phyloP scores from a whole-genome alignment of 225 moss, liverwort and hornwort species.

The Climacium dendroides region DNA sequence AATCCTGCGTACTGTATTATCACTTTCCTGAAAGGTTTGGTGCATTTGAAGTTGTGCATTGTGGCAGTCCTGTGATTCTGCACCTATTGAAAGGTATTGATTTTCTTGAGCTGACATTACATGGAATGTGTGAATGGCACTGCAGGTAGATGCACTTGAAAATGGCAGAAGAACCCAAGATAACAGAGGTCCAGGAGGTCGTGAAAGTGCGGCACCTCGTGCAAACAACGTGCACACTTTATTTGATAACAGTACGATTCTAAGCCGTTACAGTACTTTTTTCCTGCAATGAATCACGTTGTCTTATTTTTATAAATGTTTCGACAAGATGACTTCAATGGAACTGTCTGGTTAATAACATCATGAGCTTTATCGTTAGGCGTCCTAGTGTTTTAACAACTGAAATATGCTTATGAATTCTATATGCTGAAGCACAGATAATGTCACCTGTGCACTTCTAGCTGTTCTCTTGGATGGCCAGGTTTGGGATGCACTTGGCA shows the following conservation, averaged over 20 bases:
- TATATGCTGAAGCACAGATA: not conserved
- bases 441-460: not conserved
- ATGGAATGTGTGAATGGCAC: not conserved
- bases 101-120: not conserved
- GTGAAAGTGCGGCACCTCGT: not conserved
- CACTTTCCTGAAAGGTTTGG: not conserved
- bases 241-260: slow-evolving; percentile 10
- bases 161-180: not conserved
- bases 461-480: not conserved
- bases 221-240: slow-evolving; percentile 11
- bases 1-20: not conserved
- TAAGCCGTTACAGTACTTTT: not conserved
- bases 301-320: not conserved
- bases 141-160: slow-evolving; percentile 16
- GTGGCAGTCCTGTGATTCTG: not conserved
- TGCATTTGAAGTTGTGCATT: not conserved
- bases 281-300: not conserved
- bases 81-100: too few relatives aligned
- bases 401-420: not conserved
- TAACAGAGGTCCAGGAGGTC: not conserved
- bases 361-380: not conserved
- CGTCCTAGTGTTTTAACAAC: not conserved
- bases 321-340: not conserved
- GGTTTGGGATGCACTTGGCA: not conserved
- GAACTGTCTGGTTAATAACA: too few relatives aligned